Evolutionary conservation across 257 asterid species (phyloP).

Genomic region (Lavandula angustifolia): DNA sequence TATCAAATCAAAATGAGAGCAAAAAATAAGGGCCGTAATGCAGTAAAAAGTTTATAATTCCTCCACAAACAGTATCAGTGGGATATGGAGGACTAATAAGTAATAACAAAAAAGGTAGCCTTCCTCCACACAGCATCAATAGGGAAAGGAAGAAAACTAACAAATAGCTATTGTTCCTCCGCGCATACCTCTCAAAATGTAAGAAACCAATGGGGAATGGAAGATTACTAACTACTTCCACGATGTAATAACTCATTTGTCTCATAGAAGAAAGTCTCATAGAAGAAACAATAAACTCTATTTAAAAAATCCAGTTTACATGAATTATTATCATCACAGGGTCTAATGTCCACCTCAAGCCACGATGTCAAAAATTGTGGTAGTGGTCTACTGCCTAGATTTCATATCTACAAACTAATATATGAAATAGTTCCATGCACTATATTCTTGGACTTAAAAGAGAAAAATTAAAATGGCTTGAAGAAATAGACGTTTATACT

Average conservation of each 20-base stretch:
- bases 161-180: background rate
- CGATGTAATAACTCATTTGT: background rate
- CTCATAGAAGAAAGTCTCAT: background rate
- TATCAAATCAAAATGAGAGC: constrained; percentile 22
- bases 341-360: background rate
- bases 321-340: background rate
- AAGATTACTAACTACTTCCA: background rate
- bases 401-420: constrained; percentile 4
- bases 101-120: background rate
- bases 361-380: constrained; percentile 14
- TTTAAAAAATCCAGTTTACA: background rate
- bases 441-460: constrained; percentile 11
- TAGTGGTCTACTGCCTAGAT: constrained; percentile 9
- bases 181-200: background rate
- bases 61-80: constrained; percentile 9
- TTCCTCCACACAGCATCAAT: background rate
- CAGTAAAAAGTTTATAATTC: background rate
- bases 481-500: constrained; percentile 16
- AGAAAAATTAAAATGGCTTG: background rate
- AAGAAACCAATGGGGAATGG: constrained; percentile 21
- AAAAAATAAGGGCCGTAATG: constrained; percentile 20
- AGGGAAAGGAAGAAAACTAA: background rate
- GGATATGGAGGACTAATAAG: background rate
- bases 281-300: background rate
- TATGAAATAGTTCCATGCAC: constrained; percentile 14